These are phyloP conservation scores for Pseudotulostoma volvatum DNA, from an alignment of 495 filamentous ascomycete genomes.

Conservation along the genomic window DNA sequence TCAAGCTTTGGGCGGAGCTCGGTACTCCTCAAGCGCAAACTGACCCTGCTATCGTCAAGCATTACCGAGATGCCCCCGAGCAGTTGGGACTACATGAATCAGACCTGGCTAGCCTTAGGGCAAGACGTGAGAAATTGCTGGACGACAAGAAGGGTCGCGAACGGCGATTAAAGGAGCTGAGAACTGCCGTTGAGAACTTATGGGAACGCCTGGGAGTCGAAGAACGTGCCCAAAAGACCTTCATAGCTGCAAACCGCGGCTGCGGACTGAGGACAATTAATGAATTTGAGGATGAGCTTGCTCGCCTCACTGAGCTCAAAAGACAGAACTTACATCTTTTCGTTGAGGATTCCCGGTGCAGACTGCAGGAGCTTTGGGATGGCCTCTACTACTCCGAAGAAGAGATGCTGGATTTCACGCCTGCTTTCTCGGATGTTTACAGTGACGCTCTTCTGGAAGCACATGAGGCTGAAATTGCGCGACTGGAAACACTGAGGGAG, in stretches of 20 bases:
- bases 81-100: conserved; percentile 81
- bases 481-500: conserved; percentile 67
- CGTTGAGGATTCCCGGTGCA: conserved; percentile 80
- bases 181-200: conserved; percentile 53
- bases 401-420: conserved; percentile 94
- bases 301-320: conserved; percentile 79
- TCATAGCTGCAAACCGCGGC: conserved; percentile 54
- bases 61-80: conserved; percentile 76
- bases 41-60: conserved; percentile 72
- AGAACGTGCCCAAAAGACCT: conserved; percentile 63
- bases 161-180: conserved; percentile 61
- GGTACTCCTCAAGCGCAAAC: conserved; percentile 85
- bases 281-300: conserved; percentile 81
- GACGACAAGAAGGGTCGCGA: conserved; percentile 90
- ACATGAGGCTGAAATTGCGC: conserved; percentile 75
- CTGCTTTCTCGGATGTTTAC: conserved; percentile 65
- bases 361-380: conserved; percentile 90
- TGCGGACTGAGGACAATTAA: conserved; percentile 80
- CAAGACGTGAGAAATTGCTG: conserved; percentile 64
- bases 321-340: conserved; percentile 87
- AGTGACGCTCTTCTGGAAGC: conserved; percentile 81
- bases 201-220: conserved; percentile 84
- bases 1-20: conserved; percentile 88
- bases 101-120: conserved; percentile 56
- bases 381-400: conserved; percentile 86